phyloP scores from a whole-genome alignment of 2,329 filamentous ascomycete species.

The Calonectria leucothoes region DNA sequence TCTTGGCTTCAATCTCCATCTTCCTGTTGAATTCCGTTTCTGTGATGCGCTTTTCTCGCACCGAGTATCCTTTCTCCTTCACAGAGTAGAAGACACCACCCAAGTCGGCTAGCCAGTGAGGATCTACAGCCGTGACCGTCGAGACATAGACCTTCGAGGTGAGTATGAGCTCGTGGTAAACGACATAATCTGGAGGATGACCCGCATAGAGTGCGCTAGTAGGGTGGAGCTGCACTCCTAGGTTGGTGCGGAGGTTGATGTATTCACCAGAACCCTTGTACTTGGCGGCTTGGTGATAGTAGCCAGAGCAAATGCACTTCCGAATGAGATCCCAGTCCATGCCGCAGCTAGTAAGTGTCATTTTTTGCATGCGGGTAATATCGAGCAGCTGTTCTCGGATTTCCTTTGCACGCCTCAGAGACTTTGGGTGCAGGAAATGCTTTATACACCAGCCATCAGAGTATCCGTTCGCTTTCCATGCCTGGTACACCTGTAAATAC shows the following conservation, averaged over 20 bases:
- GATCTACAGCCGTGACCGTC: constrained; percentile 94
- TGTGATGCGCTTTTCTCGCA: constrained; percentile 84
- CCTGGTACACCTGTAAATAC: constrained; percentile 92
- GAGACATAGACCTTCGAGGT: constrained; percentile 99
- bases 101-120: constrained; percentile 95
- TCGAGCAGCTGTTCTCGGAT: constrained; percentile 93
- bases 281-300: constrained; percentile 97
- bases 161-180: constrained; percentile 97
- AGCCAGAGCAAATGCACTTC: constrained; percentile 96
- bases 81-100: constrained; percentile 97
- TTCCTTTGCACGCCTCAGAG: constrained; percentile 89
- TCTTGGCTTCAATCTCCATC: constrained; percentile 93
- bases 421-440: constrained; percentile 97
- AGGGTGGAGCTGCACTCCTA: constrained; percentile 93
- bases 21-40: constrained; percentile 93
- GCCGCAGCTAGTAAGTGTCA: constrained; percentile 87
- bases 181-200: constrained; percentile 94
- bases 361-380: constrained; percentile 94
- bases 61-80: constrained; percentile 96
- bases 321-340: constrained; percentile 97
- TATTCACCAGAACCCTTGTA: constrained; percentile 98
- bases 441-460: constrained; percentile 92
- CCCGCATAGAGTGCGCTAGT: constrained; percentile 95
- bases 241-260: constrained; percentile 93
- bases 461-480: constrained; percentile 92